Evolutionary conservation across 2,329 filamentous ascomycete genomes (phyloP), one percentile per base, ranked within the genome.

Genomic region (Neofusicoccum sp.): DNA sequence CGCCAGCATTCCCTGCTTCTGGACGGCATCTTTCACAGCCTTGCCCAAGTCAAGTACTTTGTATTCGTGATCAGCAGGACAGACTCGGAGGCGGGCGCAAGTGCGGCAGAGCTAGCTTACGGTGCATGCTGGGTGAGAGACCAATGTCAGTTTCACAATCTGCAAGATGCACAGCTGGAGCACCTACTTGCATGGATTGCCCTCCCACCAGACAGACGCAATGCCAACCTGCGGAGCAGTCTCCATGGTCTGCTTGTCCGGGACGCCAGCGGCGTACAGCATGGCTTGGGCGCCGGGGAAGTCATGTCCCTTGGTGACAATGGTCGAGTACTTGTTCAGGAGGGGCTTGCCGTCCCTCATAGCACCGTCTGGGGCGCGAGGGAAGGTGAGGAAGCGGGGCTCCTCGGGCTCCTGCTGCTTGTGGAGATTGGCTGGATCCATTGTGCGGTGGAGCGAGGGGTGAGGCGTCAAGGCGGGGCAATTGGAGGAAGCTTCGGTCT

Each of bases 201-300:
- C 93, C 76, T 97, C 92, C 93, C 93, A 98, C 93, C 93, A 97
- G 4, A 97, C 90, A 4, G 89, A 92, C 6, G 92, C 89, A 70
- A 97, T 86, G 61, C 93, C 93, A 28, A 98, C 90, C 65, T 98
- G 93, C 11, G 93, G 91, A 58, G 89, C 89, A 61, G 84, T 93
- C 77, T 93, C 93, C 90, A 98, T 96, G 70, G 88, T 86, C 60
- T 95, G 82, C 68, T 86, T 83, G 71, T 91, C 85, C 1, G 92
- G 90, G 34, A 98, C 89, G 26, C 93, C 93, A 7, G 93, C 92
- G 12, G 90, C 93, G 76, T 96, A 98, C 24, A 98, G 84, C 93
- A 97, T 97, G 43, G 93, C 91, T 89, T 93, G 67, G 48, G 93
- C 92, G 30, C 91, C 93, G 0, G 93, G 93, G 69, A 90, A 96